Base-by-base conservation (phyloP, 129 eudicot species). In the Arctium lappa region DNA sequence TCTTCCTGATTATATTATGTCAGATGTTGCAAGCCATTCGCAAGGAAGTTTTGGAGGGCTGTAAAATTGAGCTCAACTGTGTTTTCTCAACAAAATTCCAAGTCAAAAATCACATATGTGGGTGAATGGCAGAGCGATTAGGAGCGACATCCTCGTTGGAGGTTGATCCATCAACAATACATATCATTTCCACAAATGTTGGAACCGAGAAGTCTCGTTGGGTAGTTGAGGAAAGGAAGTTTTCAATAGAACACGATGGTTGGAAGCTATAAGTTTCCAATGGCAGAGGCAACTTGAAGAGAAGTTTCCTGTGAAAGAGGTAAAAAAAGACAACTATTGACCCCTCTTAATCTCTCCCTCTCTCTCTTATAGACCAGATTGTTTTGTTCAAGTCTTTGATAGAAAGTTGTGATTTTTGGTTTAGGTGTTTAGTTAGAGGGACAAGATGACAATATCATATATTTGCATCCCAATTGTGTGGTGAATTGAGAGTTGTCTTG, bases 231-330 rank as follows among this genome's bases (percentile, higher is more conserved):
- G 89, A 94, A 75, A 89, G 89, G 44, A 92, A 88, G 88, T 89
- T 87, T 80, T 84, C 92, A 77, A 97, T 95, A 39, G 86, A 91
- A 63, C 97, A 4, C 33, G 86, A 32, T 95, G 98, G 98, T 84
- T 95, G 18, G 94, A 88, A 83, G 97, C 97, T 79, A 79, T 97
- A 56, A 87, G 81, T 85, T 88, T 87, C 73, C 63, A 83, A n/a
- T 95, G 98, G 98, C 71, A 46, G 75, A 91, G 90, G 86, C 91
- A 84, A 72, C 91, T 93, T 0, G 98, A 95, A 81, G 97, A 95
- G 22, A 88, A 86, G 4, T 95, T 84, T 84, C 93, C 93, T 6
- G 96, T 87, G 31, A 82, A 72, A 83, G 79, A 71, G 11, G 65
- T 50, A 29, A 90, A 83, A 46, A 79, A 80, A 69, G 80, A 36